phyloP scores from a whole-genome alignment of 495 filamentous ascomycete genomes.

The Ramalina peruviana region DNA sequence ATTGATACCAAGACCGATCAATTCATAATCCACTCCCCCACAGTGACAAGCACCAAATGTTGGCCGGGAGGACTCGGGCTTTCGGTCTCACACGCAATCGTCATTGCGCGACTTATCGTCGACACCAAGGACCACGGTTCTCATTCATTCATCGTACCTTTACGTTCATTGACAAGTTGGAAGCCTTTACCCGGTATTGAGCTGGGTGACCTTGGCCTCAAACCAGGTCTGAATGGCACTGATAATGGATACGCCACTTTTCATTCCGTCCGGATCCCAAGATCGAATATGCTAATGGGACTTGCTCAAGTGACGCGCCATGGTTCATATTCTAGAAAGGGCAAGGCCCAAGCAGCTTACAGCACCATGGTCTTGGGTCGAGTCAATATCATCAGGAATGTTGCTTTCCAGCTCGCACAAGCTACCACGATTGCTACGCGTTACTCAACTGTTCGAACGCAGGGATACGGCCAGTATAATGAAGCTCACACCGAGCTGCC shows the following conservation, averaged over 20 bases:
- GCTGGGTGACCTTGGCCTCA: conserved; percentile 35
- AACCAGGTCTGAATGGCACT: conserved; percentile 33
- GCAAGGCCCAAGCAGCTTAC: conserved; percentile 30
- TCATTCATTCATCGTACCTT: conserved; percentile 36
- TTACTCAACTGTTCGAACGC: no score
- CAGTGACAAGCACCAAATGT: conserved; percentile 18
- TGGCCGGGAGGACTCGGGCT: conserved; percentile 18
- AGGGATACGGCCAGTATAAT: no score
- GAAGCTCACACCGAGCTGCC: no score
- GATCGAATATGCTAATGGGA: conserved; percentile 31
- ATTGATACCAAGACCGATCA: conserved; percentile 15
- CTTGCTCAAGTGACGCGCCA: conserved; percentile 29
- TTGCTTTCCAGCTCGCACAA: neutral
- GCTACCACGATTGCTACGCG: no score
- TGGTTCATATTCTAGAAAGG: conserved; percentile 25
- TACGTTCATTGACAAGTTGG: conserved; percentile 31
- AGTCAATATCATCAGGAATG: conserved; percentile 21
- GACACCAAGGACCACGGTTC: conserved; percentile 20
- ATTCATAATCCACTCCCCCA: conserved; percentile 19
- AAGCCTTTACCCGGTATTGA: conserved; percentile 28
- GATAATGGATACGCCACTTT: conserved; percentile 41
- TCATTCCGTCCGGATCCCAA: conserved; percentile 31
- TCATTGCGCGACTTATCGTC: neutral
- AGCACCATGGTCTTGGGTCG: conserved; percentile 33
- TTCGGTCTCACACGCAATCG: conserved; percentile 5